Base-by-base conservation (phyloP, 106 monocot genomes). In the Hemerocallis citrina region DNA sequence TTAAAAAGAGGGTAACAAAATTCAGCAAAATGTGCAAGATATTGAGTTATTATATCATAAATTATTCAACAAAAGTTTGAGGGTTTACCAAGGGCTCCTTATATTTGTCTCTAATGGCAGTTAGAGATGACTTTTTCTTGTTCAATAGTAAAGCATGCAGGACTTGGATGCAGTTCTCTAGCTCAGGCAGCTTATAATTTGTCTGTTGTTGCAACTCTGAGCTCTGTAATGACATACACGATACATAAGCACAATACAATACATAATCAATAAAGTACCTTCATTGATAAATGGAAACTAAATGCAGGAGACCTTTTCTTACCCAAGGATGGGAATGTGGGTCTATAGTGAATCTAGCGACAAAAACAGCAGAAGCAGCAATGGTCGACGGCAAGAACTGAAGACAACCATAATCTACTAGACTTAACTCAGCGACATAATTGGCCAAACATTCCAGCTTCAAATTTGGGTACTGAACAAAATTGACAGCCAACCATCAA, bases 331-430 rank as follows among this genome's bases (percentile, higher is more conserved):
- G 74, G 6, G 9, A 33, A 12, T 62, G 30, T 14, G 77, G 78
- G 36, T 73, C 65, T 5, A 81, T 62, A 19, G 81, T 67, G 14
- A 77, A 76, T 62, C 84, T 77, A 23, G 89, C 75, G 31, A 81
- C n/a, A 75, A 85, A 78, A 50, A 89, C 81, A 55, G 73, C 81
- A 34, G 89, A 81, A 41, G 81, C 75, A 12, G 89, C 89, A 31
- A 81, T 61, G 4, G 66, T 19, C 3, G 89, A 89, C 21, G 85
- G 89, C 43, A 81, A 69, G 61, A 81, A 89, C 25, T 40, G 28
- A 32, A 78, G 9, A 50, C 81, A 81, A 14, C 43, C 48, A 36
- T 89, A 85, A 30, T 89, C 81, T 8, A 89, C 4, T 30, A 89
- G 55, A 49, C 81, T 85, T 20, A 89, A 31, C 52, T 89, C 89